phyloP scores from a whole-genome alignment of 257 asterid species.

The Coffea eugenioides region DNA sequence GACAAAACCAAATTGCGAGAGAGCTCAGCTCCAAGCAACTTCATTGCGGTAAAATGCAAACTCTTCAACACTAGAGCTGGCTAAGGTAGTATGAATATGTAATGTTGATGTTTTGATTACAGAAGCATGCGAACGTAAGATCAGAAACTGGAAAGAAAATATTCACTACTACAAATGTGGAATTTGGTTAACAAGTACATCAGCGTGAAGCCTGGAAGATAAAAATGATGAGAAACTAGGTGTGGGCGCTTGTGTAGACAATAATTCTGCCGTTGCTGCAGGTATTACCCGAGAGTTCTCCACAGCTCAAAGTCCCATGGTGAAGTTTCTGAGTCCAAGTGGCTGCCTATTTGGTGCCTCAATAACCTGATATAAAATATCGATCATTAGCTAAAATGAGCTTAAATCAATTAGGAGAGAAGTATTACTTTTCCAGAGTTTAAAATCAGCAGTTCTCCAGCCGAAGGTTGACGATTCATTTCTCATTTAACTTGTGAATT shows the following conservation, averaged over 20 bases:
- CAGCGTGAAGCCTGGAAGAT: slow-evolving; percentile 61
- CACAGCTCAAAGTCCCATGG: slow-evolving; percentile 28
- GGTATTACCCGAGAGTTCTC: slow-evolving; percentile 17
- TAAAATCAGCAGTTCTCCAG: not conserved
- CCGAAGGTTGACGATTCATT: not conserved
- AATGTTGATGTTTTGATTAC: not conserved
- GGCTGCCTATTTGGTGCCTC: slow-evolving; percentile 56
- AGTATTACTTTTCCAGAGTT: no score
- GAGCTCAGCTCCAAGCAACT: not conserved
- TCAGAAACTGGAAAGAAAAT: not conserved
- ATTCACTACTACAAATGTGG: not conserved
- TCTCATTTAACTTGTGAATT: not conserved
- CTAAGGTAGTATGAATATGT: not conserved
- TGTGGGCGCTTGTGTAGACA: slow-evolving; percentile 9
- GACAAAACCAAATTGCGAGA: not conserved
- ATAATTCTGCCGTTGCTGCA: slow-evolving; percentile 1
- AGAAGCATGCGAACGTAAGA: not conserved
- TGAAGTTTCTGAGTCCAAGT: slow-evolving; percentile 56
- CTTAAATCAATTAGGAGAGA: not conserved
- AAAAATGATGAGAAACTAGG: slow-evolving; percentile 57
- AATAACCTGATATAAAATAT: slow-evolving; percentile 15
- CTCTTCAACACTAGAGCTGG: not conserved
- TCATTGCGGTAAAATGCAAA: not conserved
- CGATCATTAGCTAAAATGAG: not conserved
- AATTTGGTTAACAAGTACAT: slow-evolving; percentile 27